Evolutionary conservation across 345 rosid genomes (phyloP).

Genomic region (Odontarrhena argentea): DNA sequence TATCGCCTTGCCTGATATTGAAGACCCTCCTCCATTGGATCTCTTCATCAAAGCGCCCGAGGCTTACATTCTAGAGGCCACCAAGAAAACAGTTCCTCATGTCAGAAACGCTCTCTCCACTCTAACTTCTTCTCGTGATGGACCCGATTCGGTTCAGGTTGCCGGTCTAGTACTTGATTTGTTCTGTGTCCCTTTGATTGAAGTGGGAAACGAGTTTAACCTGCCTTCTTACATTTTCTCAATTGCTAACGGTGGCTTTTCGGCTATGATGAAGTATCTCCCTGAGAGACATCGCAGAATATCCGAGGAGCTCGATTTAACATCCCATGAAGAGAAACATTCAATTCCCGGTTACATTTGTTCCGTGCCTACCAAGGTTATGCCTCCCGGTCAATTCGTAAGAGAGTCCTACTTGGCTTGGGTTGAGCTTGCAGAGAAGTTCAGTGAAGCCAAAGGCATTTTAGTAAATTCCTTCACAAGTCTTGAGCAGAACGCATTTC

Average conservation of each 20-base stretch:
- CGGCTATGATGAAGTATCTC: conserved; percentile 46
- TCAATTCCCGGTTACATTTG: conserved; percentile 42
- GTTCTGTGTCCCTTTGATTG: conserved; percentile 50
- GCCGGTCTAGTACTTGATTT: conserved; percentile 52
- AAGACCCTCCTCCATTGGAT: conserved; percentile 34
- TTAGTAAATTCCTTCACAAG: conserved; percentile 48
- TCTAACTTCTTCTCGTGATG: conserved; percentile 11
- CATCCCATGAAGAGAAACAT: conserved; percentile 31
- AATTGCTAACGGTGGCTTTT: conserved; percentile 41
- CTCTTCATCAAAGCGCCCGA: conserved; percentile 34
- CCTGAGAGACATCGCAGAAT: conserved; percentile 37
- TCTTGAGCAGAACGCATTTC: conserved; percentile 45
- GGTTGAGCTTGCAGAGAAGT: conserved; percentile 45
- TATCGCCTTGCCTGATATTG: conserved; percentile 25
- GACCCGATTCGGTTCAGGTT: conserved; percentile 34
- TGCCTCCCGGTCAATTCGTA: conserved; percentile 45
- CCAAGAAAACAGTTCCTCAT: conserved; percentile 36
- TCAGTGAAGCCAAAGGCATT: conserved; percentile 45
- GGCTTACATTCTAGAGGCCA: conserved; percentile 36
- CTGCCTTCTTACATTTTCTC: conserved; percentile 56
- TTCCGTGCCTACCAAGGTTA: conserved; percentile 43
- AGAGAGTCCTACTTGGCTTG: conserved; percentile 45
- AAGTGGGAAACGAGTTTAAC: conserved; percentile 43
- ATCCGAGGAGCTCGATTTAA: conserved; percentile 13
- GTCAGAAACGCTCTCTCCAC: conserved; percentile 33